Base-by-base conservation (phyloP, 108 stramenopile species). In the Skeletonema marinoi region DNA sequence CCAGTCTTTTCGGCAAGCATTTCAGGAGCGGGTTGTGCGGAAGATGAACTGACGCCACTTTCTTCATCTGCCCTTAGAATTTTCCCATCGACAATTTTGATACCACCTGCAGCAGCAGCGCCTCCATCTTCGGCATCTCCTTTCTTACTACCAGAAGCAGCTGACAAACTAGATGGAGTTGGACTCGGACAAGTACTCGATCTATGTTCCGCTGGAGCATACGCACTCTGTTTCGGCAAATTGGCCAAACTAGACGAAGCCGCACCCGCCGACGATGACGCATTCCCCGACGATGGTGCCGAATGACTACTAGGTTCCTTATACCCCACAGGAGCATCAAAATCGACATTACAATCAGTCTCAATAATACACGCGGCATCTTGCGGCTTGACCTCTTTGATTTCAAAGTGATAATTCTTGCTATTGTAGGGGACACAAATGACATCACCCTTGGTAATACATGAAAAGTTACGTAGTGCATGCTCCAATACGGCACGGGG, bases 401-500 rank as follows among this genome's bases (percentile, higher is more conserved):
- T 83, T 67, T 92, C 94, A 68, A 99, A 90, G 81, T 98, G 94
- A 84, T 96, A 99, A 60, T 97, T 96, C 73, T 94, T 92, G 74
- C 83, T 88, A 81, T 98, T 98, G 95, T 99, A 98, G 30, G 96
- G 98, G 3, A 98, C 84, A 68, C 96, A 95, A 78, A 99, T 98
- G 54, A 93, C 85, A 82, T 98, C 98, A 0, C 97, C 98, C 70
- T 95, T 92, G 74, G 99, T 99, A 50, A 99, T 96, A 84, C 99
- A 99, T 21, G 90, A 89, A 81, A 94, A 99, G 74, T 96, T 95
- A 13, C 98, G 88, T 6, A 99, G 81, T 7, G 98, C 93, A 71
- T 93, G 92, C 84, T 99, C 98, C 69, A 99, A 80, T 25, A 99
- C 98, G 25, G 98, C 99, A 9, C 97, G 90, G 19, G 99, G 99